phyloP scores from a whole-genome alignment of 139 green algal species.

The Chlorella sp. region DNA sequence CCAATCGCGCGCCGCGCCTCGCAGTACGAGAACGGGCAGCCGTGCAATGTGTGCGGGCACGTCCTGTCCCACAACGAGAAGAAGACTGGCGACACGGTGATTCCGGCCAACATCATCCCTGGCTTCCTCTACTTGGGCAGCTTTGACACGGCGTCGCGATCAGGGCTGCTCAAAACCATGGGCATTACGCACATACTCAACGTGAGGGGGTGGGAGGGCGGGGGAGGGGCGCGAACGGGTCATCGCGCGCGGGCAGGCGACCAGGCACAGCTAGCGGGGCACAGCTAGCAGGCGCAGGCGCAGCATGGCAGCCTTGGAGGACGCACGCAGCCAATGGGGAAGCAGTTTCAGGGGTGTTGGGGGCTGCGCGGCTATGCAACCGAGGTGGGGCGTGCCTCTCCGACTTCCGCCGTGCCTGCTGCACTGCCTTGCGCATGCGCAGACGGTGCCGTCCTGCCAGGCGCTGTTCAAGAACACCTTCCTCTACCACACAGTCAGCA shows the following conservation, averaged over 20 bases:
- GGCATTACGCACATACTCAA: constrained; percentile 84
- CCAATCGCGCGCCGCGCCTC: not conserved
- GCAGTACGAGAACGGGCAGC: constrained; percentile 74
- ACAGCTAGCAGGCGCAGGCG: not conserved
- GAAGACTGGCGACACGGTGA: constrained; percentile 29
- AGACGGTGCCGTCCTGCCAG: constrained; percentile 79
- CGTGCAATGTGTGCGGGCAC: constrained; percentile 77
- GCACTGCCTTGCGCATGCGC: constrained; percentile 14
- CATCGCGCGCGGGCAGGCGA: too few species aligned
- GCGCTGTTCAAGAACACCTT: constrained; percentile 90
- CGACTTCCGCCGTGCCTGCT: too few species aligned
- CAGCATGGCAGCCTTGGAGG: not conserved
- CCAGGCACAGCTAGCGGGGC: too few species aligned
- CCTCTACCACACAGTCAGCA: constrained; percentile 66
- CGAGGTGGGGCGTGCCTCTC: too few species aligned
- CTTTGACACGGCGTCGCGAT: constrained; percentile 83
- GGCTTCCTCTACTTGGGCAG: constrained; percentile 81
- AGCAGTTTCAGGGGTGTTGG: too few species aligned
- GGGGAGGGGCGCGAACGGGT: too few species aligned
- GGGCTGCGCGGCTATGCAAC: too few species aligned
- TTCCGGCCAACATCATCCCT: constrained; percentile 74
- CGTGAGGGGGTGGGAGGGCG: too few species aligned
- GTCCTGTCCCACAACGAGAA: constrained; percentile 37
- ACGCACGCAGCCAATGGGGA: not conserved
- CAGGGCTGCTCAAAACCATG: constrained; percentile 78